Evolutionary conservation across 116 monocot genomes (phyloP), one percentile per base, ranked within the genome.

Genomic region (Iris pallida): DNA sequence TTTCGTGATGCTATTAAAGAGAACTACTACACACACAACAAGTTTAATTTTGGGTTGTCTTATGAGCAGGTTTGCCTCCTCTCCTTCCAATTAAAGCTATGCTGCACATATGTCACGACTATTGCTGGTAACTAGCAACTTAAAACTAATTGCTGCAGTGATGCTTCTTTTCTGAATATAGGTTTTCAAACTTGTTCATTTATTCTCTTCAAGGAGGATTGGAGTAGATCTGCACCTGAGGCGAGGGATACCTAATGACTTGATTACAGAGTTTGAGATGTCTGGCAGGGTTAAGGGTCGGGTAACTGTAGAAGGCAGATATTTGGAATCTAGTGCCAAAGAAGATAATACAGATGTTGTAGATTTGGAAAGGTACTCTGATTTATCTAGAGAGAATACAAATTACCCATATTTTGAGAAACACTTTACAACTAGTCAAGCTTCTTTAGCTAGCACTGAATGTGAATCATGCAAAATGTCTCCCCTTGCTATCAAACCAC

Each of bases 1-100:
- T 92, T 92, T 61, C 30, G 53, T 81, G 70, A 67, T 79, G 85
- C 82, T 68, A 85, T 92, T 11, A 66, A 59, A 42, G 88, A 88
- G 5, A 88, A 92, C 61, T 88, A 85, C 54, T 88, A 55, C 66
- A 53, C 56, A 14, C 71, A 46, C 12, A 49, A 79, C 16, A 92
- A 83, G 57, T 85, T 88, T 47, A 49, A 79, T 42, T 86, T 85
- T 76, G 70, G 69, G 69, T 51, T 92, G 17, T 78, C 88, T 70
- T 63, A 68, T 55, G 57, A 74, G 8, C 92, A 92, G 88, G 92
- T 88, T 30, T 65, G 42, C 30, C 49, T 15, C 41, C 47, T 20
- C 14, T 56, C 46, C 54, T 16, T 19, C 20, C 15, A 18, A 16
- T 20, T 4, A 5, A 47, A 45, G 15, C 42, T 18, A 42, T 18